phyloP scores from a whole-genome alignment of 495 filamentous ascomycete species.

The Chaetomidium leptoderma region DNA sequence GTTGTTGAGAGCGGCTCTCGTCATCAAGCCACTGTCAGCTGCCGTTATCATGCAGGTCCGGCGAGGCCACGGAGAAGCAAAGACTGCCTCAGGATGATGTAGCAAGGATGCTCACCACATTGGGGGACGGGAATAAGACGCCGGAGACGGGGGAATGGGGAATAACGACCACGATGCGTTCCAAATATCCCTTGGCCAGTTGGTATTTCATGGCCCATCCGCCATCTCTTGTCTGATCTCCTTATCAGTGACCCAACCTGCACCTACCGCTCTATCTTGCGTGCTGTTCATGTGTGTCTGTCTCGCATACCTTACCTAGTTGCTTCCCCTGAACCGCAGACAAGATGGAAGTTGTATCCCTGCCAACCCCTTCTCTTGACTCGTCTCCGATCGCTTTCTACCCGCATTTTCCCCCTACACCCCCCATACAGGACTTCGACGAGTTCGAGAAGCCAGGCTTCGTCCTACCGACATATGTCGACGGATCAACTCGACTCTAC shows the following conservation, averaged over 20 bases:
- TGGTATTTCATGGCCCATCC: conserved; percentile 2
- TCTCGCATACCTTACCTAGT: background rate
- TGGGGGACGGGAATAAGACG: background rate
- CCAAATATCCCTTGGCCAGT: background rate
- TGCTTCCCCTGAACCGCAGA: background rate
- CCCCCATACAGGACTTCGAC: conserved; percentile 14
- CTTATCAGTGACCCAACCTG: background rate
- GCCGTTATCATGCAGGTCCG: conserved; percentile 7
- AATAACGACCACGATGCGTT: background rate
- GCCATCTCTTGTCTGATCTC: background rate
- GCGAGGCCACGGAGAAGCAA: conserved; percentile 12
- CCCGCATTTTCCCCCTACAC: background rate
- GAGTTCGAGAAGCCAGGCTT: conserved; percentile 16
- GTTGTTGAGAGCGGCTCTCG: background rate
- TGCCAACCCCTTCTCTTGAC: conserved; percentile 2
- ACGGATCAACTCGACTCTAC: conserved; percentile 26
- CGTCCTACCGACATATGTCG: background rate
- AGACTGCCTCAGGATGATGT: background rate
- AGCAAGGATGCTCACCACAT: background rate
- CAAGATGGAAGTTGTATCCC: conserved; percentile 20
- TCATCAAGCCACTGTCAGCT: conserved; percentile 6
- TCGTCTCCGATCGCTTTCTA: conserved; percentile 4
- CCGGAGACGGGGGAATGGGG: background rate
- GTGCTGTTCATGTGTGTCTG: background rate
- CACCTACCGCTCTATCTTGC: background rate